Evolutionary conservation across 805 yeast species (phyloP), one percentile per base, ranked within the genome.

Genomic region (Wickerhamiella parazyma): DNA sequence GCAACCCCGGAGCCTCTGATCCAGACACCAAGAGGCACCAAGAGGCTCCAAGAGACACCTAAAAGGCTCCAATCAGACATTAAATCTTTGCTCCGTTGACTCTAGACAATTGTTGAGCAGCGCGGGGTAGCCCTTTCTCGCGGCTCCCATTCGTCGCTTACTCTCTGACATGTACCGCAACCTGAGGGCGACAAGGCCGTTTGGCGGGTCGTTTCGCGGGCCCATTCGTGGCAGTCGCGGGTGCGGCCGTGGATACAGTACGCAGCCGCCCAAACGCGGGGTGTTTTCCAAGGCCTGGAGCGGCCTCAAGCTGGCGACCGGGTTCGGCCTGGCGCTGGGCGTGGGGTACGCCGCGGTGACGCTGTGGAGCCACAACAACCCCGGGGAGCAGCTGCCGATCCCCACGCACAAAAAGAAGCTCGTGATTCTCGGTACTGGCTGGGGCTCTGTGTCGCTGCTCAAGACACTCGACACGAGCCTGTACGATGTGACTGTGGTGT

Each of bases 401-500:
- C 84, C 81, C 45, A 73, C 73, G 46, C 64, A 69, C 57, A 78
- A 75, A 69, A 78, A 79, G 63, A 76, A 80, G n/a, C 65, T 78
- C 55, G 91, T 89, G 42, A 78, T 66, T 25, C 61, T 66, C 72
- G 63, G 74, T 75, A 58, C 94, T 18, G 97, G 96, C 44, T 87
- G 97, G 97, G 96, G 95, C 48, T 75, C 94, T 10, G 79, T 87
- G 43, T 78, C 95, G 6, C 66, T 86, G 48, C 71, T 87, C 64
- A 84, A 83, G 67, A 74, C 77, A 58, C 68, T 87, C 61, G 95
- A 87, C 61, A 80, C 95, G 34, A 69, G 87, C 38, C 69, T 79
- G 61, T 87, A 85, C 67, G 84, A 89, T 59, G 95, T 87, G 41
- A 76, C 85, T 40, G 77, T 87, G 45, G 81, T 87, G 38, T 84